These are phyloP conservation scores for Penicillium atrosanguineum DNA, from an alignment of 495 filamentous ascomycete genomes.

Conservation along the genomic window DNA sequence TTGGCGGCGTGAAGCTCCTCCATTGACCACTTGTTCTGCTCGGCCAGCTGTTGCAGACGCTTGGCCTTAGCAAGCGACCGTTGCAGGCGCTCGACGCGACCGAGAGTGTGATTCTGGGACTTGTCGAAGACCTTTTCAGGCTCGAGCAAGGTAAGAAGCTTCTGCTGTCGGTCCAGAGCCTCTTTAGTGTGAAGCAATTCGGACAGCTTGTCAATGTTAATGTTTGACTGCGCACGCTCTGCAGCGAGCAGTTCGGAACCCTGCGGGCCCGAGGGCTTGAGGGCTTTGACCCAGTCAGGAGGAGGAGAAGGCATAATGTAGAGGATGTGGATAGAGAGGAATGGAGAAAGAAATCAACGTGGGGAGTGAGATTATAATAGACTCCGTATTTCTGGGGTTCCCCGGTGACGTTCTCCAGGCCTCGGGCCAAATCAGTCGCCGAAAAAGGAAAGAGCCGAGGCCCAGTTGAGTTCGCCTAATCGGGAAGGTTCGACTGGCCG, in stretches of 20 bases:
- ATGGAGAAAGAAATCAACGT: slow-evolving; percentile 6
- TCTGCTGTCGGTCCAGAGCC: slow-evolving; percentile 49
- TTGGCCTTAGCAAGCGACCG: slow-evolving; percentile 61
- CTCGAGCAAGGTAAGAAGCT: slow-evolving; percentile 54
- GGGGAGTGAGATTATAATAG: slow-evolving; percentile 18
- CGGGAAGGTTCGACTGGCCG: slow-evolving; percentile 6
- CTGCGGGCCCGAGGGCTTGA: slow-evolving; percentile 60
- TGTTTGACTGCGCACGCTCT: slow-evolving; percentile 59
- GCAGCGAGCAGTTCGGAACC: slow-evolving; percentile 56
- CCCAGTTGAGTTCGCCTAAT: slow-evolving; percentile 4
- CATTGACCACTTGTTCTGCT: slow-evolving; percentile 59
- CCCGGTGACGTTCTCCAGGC: slow-evolving; percentile 9
- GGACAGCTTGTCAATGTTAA: slow-evolving; percentile 57
- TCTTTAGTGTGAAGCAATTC: slow-evolving; percentile 60
- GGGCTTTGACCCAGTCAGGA: slow-evolving; percentile 62
- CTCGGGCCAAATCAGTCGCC: slow-evolving; percentile 16
- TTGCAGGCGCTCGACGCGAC: slow-evolving; percentile 62
- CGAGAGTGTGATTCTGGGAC: slow-evolving; percentile 63
- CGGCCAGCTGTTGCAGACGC: slow-evolving; percentile 60
- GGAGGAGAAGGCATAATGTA: slow-evolving; percentile 38
- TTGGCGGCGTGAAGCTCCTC: slow-evolving; percentile 60
- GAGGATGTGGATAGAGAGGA: neutral
- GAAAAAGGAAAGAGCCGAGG: slow-evolving; percentile 27
- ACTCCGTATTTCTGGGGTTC: neutral
- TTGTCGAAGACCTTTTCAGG: slow-evolving; percentile 66